Base-by-base conservation (phyloP, 768 basidiomycete species). In the Calocera cornea region DNA sequence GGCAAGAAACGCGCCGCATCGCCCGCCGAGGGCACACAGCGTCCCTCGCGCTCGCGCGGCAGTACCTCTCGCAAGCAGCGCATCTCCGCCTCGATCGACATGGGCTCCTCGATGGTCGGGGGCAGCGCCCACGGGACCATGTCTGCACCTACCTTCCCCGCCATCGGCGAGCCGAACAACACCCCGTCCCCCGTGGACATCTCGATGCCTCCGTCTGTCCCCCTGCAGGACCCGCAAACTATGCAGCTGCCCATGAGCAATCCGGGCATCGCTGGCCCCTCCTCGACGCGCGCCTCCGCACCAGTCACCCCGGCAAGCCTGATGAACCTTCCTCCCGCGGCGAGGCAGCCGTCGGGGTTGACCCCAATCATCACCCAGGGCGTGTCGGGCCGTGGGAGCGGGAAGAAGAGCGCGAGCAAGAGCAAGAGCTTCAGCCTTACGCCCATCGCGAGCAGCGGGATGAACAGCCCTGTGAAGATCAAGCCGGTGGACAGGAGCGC, bases 231-330 rank as follows among this genome's bases (percentile, higher is more conserved):
- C 10, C 78, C 82, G 7, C 83, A 84, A 2, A 41, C 44, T 8
- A 72, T 66, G 11, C 40, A 71, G 29, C 68, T 70, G 8, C 67
- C 74, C 29, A 10, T 65, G 16, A 1, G 1, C 24, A 66, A 17
- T 14, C 36, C 38, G 12, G 60, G 60, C 60, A 2, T 33, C 66
- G 11, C 63, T 44, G 34, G 67, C 19, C 29, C 34, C 34, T 24
- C 60, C 67, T 27, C 33, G 74, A 80, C 79, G 69, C 75, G 44
- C 86, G 69, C 84, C 80, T 69, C 77, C 14, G 72, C 74, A 2
- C 95, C 95, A 5, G 91, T 92, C 49, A 97, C 95, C 0, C 95
- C 95, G 0, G 89, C 92, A 0, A 90, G 86, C 68, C 88, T 97
- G 73, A 92, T 97, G 90, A 95, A 95, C 70, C 80, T 98, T 7